A percentile compares a stretch with the other conserved stretches of the same genome.
These are phyloP conservation scores for Starmerella khaoyaiensis DNA, from an alignment of 805 yeast species.

Conservation along the genomic window DNA sequence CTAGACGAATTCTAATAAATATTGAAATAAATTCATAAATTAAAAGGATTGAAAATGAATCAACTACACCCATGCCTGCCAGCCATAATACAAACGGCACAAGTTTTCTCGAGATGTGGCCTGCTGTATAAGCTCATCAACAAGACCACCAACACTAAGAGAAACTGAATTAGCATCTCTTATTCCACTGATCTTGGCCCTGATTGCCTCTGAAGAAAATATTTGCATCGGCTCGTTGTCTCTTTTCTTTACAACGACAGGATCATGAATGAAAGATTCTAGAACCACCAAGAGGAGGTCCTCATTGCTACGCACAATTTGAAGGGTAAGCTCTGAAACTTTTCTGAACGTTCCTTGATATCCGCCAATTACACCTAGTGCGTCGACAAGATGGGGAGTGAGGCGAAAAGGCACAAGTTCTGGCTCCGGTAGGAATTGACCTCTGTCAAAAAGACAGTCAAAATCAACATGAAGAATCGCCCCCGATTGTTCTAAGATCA, in stretches of 20 bases:
- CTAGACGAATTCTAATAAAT: background rate
- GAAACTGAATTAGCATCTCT: constrained; percentile 71
- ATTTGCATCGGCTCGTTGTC: constrained; percentile 27
- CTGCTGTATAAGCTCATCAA: constrained; percentile 72
- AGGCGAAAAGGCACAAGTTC: constrained; percentile 90
- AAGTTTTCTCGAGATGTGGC: constrained; percentile 62
- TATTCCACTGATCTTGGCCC: constrained; percentile 75
- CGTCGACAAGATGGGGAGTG: constrained; percentile 79
- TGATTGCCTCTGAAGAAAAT: constrained; percentile 39
- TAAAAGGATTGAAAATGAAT: background rate
- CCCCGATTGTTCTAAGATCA: constrained; percentile 62
- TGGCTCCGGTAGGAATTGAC: constrained; percentile 51
- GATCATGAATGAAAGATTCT: constrained; percentile 88
- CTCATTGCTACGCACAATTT: constrained; percentile 62
- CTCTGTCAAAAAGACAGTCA: constrained; percentile 88
- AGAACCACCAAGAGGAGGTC: constrained; percentile 75
- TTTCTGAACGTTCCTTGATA: constrained; percentile 82
- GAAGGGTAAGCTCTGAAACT: constrained; percentile 72
- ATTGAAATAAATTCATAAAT: background rate
- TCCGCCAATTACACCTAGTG: constrained; percentile 65
- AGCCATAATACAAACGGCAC: constrained; percentile 84
- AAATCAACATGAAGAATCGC: constrained; percentile 86
- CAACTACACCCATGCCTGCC: constrained; percentile 59
- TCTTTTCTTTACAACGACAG: constrained; percentile 45
- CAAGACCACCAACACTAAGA: constrained; percentile 84